A percentile compares a stretch with the other conserved stretches of the same genome.
Conservation (phyloP, 768 basidiomycete genomes). For the Rhizopogon rudus region DNA sequence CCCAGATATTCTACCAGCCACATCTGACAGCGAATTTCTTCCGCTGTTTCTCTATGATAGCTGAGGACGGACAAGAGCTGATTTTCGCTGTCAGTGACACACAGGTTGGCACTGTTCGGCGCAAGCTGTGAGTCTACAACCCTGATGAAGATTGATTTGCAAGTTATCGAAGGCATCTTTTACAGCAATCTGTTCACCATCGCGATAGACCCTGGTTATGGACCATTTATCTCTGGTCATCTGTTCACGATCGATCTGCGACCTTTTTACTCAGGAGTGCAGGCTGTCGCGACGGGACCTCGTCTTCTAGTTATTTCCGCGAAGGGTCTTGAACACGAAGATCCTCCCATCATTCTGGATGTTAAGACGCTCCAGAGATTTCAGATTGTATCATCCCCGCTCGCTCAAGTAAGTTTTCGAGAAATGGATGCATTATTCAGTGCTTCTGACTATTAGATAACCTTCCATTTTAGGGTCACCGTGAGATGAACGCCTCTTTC, state of each 20-base stretch:
- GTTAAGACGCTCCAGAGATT: slow-evolving; percentile 1
- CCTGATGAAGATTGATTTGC: not conserved
- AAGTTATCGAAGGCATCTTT: not conserved
- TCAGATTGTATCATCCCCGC: not conserved
- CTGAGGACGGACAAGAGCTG: not conserved
- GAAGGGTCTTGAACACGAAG: not conserved
- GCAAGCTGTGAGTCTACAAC: slow-evolving; percentile 1
- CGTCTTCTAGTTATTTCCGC: slow-evolving; percentile 4
- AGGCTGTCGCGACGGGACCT: not conserved
- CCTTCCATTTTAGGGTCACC: not conserved
- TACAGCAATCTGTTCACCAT: not conserved
- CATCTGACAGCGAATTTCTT: slow-evolving; percentile 5
- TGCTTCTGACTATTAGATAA: not conserved
- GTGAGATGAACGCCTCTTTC: not conserved
- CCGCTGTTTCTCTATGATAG: slow-evolving; percentile 1
- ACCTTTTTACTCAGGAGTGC: not conserved
- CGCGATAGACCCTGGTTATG: not conserved
- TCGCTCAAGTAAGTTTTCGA: not conserved
- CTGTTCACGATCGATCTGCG: slow-evolving; percentile 1
- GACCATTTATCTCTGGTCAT: not conserved
- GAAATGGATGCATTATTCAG: not conserved
- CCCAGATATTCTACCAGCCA: slow-evolving; percentile 1
- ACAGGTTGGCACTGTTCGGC: not conserved
- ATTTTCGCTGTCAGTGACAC: slow-evolving; percentile 7
- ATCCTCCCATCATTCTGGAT: slow-evolving; percentile 3